phyloP scores from a whole-genome alignment of 2,329 filamentous ascomycete genomes.

The Verticillium klebahnii region DNA sequence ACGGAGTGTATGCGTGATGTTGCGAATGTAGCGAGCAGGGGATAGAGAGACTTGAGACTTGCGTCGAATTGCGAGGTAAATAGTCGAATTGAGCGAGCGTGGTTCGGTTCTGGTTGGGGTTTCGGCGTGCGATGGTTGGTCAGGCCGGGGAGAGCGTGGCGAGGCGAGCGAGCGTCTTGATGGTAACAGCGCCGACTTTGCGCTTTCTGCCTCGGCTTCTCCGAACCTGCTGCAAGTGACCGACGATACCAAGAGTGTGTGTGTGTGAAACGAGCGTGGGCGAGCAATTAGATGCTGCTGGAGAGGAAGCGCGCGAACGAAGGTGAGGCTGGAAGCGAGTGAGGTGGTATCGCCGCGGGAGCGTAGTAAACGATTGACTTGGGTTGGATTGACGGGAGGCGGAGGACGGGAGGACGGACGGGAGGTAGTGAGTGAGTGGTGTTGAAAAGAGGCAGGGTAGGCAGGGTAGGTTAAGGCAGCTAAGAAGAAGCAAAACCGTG shows the following conservation, averaged over 20 bases:
- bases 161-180: not conserved
- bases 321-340: conserved; percentile 8
- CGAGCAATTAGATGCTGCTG: not conserved
- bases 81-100: not conserved
- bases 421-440: not conserved
- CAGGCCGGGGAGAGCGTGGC: not conserved
- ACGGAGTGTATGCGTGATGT: too few relatives aligned
- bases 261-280: not conserved
- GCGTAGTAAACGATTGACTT: not conserved
- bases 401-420: not conserved
- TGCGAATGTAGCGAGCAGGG: not conserved
- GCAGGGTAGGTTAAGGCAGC: conserved; percentile 5
- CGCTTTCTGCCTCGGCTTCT: not conserved
- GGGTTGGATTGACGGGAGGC: not conserved
- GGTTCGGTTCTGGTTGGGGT: not conserved
- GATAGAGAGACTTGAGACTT: not conserved
- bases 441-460: conserved; percentile 3
- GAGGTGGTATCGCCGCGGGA: conserved; percentile 3
- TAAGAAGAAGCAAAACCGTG: not conserved
- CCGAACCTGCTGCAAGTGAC: not conserved
- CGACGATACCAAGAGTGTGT: not conserved
- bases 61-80: not conserved
- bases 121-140: not conserved
- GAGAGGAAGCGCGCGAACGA: not conserved
- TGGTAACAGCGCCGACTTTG: not conserved